These are phyloP conservation scores for Nicotiana knightiana DNA, from an alignment of 257 asterid genomes.

Conservation along the genomic window DNA sequence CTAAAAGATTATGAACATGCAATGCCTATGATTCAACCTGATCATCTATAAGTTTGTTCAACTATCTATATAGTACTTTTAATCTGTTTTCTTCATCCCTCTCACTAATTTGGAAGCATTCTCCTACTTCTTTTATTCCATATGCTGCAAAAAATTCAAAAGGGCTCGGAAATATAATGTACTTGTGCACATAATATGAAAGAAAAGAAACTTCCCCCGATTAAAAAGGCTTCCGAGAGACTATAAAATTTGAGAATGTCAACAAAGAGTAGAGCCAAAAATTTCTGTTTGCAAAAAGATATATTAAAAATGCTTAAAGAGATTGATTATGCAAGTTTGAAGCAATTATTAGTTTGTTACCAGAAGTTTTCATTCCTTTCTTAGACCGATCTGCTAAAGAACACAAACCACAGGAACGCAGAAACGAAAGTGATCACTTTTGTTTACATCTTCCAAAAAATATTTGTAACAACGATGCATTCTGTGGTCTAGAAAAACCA, in stretches of 20 bases:
- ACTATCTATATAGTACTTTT: background rate
- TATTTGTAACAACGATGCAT: too few species aligned
- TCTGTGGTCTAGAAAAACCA: background rate
- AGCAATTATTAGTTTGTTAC: background rate
- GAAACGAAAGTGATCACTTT: background rate
- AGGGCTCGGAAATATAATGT: background rate
- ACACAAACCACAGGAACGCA: background rate
- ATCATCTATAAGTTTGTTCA: background rate
- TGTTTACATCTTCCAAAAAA: too few species aligned
- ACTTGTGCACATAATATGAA: background rate
- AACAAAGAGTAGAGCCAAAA: background rate
- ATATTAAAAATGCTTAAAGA: background rate
- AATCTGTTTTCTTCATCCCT: background rate
- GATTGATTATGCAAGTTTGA: background rate
- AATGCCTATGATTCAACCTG: background rate
- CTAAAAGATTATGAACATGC: background rate
- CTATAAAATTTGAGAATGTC: background rate
- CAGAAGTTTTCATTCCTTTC: background rate
- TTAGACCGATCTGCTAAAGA: background rate
- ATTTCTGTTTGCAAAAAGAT: background rate
- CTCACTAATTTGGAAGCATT: background rate
- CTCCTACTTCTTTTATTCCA: background rate
- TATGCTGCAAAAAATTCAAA: background rate
- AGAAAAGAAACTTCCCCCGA: background rate
- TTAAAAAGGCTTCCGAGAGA: background rate